Conservation (phyloP, 2,329 filamentous ascomycete species). For the Pseudopyrenochaeta lycopersici region DNA sequence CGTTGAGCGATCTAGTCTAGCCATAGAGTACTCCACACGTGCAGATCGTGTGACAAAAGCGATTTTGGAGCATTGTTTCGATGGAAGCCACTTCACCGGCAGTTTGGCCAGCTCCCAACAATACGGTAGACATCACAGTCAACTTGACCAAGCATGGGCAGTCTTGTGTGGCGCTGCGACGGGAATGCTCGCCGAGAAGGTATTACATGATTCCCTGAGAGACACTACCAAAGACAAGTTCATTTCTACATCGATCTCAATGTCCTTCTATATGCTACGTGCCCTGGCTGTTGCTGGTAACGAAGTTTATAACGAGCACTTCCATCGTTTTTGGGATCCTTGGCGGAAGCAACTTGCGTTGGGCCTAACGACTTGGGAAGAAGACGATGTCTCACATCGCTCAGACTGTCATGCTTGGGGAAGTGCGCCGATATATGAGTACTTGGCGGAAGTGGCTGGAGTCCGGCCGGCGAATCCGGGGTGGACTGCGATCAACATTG, state of each 20-base stretch:
- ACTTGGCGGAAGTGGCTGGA: constrained; percentile 49
- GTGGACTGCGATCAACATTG: too few species aligned
- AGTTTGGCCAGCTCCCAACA: constrained; percentile 28
- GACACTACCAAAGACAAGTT: too few species aligned
- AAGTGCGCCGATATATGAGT: constrained; percentile 56
- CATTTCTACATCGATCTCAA: constrained; percentile 40
- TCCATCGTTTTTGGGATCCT: constrained; percentile 42
- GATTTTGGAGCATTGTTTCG: constrained; percentile 39
- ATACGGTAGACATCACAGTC: constrained; percentile 49
- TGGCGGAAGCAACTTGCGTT: constrained; percentile 49
- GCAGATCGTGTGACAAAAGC: constrained; percentile 32
- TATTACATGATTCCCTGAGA: too few species aligned
- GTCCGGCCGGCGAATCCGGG: constrained; percentile 24
- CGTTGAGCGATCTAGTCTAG: background rate
- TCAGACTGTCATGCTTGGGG: constrained; percentile 58
- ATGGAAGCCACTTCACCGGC: constrained; percentile 44
- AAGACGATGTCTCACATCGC: constrained; percentile 54
- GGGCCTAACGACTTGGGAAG: constrained; percentile 54
- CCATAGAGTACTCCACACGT: constrained; percentile 16
- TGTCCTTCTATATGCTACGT: constrained; percentile 54
- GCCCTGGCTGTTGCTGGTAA: constrained; percentile 47
- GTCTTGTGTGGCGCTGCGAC: constrained; percentile 42
- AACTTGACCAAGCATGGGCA: constrained; percentile 51
- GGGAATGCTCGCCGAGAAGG: too few species aligned
- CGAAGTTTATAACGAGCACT: constrained; percentile 39